Evolutionary conservation across 2,329 filamentous ascomycete species (phyloP).

Genomic region (Epichloe hybrida): DNA sequence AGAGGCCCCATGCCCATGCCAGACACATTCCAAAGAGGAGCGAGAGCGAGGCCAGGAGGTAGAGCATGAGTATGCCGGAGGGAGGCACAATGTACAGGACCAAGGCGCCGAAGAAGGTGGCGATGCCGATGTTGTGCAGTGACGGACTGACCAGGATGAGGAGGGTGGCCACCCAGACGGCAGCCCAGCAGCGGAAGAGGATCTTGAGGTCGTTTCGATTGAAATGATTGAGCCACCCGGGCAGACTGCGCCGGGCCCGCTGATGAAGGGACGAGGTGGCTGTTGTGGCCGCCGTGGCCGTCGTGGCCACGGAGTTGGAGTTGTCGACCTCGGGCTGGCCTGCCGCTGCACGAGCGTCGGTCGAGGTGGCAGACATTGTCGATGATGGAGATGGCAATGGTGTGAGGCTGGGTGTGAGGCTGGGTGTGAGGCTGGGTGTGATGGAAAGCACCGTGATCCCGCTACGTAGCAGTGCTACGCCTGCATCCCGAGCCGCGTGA

Average conservation of each 20-base stretch:
- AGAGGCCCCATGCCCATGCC: slow-evolving; percentile 35
- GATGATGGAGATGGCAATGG: accelerated
- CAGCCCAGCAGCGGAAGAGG: slow-evolving; percentile 31
- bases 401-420: no score
- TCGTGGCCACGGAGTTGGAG: not conserved
- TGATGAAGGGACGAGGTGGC: not conserved
- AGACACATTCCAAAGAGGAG: slow-evolving; percentile 33
- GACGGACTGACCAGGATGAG: slow-evolving; percentile 33
- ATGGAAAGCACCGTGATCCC: no score
- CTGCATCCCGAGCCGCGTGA: no score
- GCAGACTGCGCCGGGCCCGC: slow-evolving; percentile 6
- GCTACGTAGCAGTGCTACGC: no score
- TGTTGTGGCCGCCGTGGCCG: not conserved
- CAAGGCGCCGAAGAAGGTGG: slow-evolving; percentile 30
- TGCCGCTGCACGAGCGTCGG: not conserved
- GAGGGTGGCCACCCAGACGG: slow-evolving; percentile 30
- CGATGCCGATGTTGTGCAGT: slow-evolving; percentile 25
- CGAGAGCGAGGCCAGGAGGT: slow-evolving; percentile 27
- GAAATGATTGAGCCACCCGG: slow-evolving; percentile 29
- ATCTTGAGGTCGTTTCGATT: slow-evolving; percentile 32
- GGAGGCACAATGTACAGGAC: slow-evolving; percentile 33
- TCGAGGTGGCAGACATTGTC: not conserved
- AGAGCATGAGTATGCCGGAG: slow-evolving; percentile 30
- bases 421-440: no score
- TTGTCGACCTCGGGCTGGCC: not conserved